Evolutionary conservation across 176 grass and related monocot genomes (phyloP), one percentile per base, ranked within the genome.

Genomic region (Ananas comosus): DNA sequence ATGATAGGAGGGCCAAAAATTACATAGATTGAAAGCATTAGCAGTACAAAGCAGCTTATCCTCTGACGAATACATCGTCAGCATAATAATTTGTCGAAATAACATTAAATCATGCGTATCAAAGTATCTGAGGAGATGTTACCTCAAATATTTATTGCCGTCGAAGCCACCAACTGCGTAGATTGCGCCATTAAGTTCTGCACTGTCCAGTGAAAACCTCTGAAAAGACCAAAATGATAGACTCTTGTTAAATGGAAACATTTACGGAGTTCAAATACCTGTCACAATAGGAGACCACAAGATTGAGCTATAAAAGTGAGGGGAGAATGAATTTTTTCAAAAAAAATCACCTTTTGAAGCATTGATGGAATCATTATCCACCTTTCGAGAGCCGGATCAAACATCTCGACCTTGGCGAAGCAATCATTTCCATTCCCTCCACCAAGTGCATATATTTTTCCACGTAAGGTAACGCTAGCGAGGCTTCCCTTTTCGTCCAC

Each of bases 111-210:
- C 49, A 79, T 50, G 82, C 56, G 64, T 28, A 48, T 56, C 22
- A 58, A 82, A 50, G 47, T 54, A 57, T 42, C 33, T 6, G 33
- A 42, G 54, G 67, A 12, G 54, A 72, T 42, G 63, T 56, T 66
- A 96, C 88, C 78, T 83, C 70, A 88, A 67, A 74, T 96, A 96
- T 13, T 70, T 76, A 49, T 67, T 12, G 16, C 91, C 80, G 1
- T 88, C 82, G 80, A 83, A 96, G 58, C 91, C 91, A 29, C 91
- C 91, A 78, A 91, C 75, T 61, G 91, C 83, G 74, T 91, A 96
- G 67, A 96, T 74, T 48, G 11, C 74, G 59, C 91, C 83, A 50
- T 96, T 78, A 50, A 91, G 85, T 72, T 78, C 82, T 11, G 52
- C 83, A 51, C 82, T 85, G 23, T 78, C 80, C 66, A 91, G 82